Percentiles rank a stretch among this genome's conserved stretches.
Conservation (phyloP, 1,284 basidiomycete genomes). For the Earliella scabrosa region DNA sequence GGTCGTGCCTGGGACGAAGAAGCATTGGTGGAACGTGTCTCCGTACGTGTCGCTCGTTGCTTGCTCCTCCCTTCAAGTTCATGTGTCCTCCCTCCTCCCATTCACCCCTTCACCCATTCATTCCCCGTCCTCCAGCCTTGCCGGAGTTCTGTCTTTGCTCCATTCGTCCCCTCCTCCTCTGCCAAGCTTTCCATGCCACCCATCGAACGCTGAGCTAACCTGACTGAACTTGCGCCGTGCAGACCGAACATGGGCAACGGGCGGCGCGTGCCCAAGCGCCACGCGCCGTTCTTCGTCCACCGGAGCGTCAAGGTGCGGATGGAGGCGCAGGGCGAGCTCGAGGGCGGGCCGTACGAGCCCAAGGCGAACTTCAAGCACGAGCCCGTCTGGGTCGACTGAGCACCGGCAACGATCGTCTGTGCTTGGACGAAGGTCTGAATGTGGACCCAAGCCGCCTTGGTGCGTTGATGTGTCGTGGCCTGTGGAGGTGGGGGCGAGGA, state of each 20-base stretch:
- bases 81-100: no score
- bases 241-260: constrained; percentile 53
- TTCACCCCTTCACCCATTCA: no score
- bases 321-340: constrained; percentile 39
- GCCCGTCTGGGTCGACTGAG: constrained; percentile 21
- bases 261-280: constrained; percentile 46
- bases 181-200: no score
- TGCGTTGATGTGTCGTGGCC: no score
- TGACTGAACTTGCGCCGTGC: not conserved
- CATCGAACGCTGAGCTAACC: no score
- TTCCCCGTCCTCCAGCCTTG: no score
- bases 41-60: not conserved
- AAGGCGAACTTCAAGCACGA: constrained; percentile 44
- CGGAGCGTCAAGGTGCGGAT: constrained; percentile 54
- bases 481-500: no score
- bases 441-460: no score
- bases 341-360: constrained; percentile 43
- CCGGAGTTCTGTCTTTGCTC: no score
- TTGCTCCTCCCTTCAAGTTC: not conserved
- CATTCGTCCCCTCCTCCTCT: no score
- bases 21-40: not conserved
- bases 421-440: no score
- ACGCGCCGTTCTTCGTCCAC: constrained; percentile 46
- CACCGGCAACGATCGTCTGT: no score
- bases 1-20: not conserved